Percentiles rank a stretch among this genome's conserved stretches.
These are phyloP conservation scores for Pseudogymnoascus sp. DNA, from an alignment of 2,329 filamentous ascomycete genomes.

Conservation along the genomic window DNA sequence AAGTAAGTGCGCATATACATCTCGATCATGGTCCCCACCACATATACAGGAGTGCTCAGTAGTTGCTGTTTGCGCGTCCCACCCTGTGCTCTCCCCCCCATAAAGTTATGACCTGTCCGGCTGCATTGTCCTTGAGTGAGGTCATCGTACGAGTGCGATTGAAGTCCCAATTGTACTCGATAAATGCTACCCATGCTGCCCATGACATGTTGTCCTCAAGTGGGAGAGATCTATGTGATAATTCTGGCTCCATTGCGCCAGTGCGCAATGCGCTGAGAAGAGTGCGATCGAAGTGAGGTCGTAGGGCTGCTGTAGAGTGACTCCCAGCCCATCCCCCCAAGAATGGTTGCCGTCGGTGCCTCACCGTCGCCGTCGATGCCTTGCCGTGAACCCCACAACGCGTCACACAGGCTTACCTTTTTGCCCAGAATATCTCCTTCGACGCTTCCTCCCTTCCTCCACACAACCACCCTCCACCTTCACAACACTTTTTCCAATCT, in stretches of 20 bases:
- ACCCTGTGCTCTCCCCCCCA: not conserved
- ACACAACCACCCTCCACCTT: not conserved
- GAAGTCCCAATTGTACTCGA: not conserved
- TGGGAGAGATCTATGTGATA: not conserved
- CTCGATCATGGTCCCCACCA: not conserved
- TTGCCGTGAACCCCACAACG: not conserved
- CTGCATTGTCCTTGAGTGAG: not conserved
- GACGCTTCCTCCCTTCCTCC: not conserved
- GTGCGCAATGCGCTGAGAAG: not conserved
- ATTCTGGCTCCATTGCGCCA: not conserved
- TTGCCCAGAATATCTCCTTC: not conserved
- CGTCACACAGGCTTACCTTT: not conserved
- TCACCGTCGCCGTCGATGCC: not conserved
- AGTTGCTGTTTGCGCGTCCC: not conserved
- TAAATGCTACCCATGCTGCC: not conserved
- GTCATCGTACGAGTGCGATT: not conserved
- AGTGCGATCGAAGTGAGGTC: not conserved
- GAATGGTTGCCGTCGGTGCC: not conserved
- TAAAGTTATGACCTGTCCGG: not conserved
- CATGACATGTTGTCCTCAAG: not conserved
- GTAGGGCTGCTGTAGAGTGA: not conserved
- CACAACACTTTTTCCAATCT: not conserved
- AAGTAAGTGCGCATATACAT: not conserved
- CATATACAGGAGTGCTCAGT: not conserved
- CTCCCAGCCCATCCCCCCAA: not conserved